Evolutionary conservation across 2,329 filamentous ascomycete species (phyloP), one percentile per base, ranked within the genome.

Genomic region (Fusarium falciforme): DNA sequence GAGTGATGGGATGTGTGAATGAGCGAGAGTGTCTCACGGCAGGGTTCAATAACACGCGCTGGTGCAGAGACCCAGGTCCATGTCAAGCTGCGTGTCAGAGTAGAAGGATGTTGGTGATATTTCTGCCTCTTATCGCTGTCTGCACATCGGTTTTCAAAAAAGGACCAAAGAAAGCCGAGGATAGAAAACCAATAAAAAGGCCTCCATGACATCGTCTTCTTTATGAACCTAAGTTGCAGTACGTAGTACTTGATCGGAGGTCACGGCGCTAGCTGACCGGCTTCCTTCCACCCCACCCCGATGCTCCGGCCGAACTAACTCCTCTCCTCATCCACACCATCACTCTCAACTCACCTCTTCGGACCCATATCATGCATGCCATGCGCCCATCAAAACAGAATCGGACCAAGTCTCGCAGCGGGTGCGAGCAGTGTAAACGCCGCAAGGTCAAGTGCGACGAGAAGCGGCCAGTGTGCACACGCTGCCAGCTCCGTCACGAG

Each of bases 371-470:
- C 36, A 42, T 42, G 11, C 10, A 42, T 3, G n/a, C 38, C n/a
- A 42, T 42, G 38, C 38, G n/a, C 38, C 38, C 38, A 11, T 20
- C n/a, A 20, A 20, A 20, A 42, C 38, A 20, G 38, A 42, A 12
- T 20, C 38, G 38, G n/a, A 42, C 27, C 20, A 62, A 62, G 31
- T 33, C 27, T n/a, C 27, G 60, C 14, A 52, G 27, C 10, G 60
- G 60, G 12, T 62, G 60, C 22, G 44, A 62, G 31, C 44, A 62
- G 11, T 62, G 60, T 33, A 62, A 62, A 27, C 17, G 42, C 10
- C 27, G 60, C 27, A 62, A 62, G 42, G 60, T 52, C 29, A 44
- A 44, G 25, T 62, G 44, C 42, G 60, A 62, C 11, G 42, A 52
- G 42, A 52, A 62, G 14, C 11, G 17, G 3, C 60, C 60, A 1